These are phyloP conservation scores for Chytriomyces sp. DNA, from an alignment of 192 early-diverging fungal species.

Conservation along the genomic window DNA sequence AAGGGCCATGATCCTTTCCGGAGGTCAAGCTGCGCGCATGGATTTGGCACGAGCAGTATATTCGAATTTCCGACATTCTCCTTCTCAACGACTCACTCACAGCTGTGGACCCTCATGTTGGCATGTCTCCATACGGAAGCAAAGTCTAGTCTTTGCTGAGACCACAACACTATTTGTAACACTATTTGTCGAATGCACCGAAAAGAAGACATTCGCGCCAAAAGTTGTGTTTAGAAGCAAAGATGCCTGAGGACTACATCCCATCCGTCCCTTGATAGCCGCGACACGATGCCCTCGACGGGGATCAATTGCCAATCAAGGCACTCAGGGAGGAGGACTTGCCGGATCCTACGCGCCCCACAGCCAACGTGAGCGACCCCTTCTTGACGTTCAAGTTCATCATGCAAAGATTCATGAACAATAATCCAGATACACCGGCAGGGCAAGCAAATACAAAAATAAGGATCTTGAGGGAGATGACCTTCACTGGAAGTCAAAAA, in stretches of 20 bases:
- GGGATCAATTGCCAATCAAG: constrained; percentile 76
- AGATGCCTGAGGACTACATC: constrained; percentile 32
- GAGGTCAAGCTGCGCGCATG: constrained; percentile 75
- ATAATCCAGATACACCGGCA: background rate
- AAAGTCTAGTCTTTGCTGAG: constrained; percentile 37
- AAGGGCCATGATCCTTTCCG: constrained; percentile 44
- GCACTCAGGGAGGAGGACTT: constrained; percentile 67
- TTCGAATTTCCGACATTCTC: no score
- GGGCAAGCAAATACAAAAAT: background rate
- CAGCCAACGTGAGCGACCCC: constrained; percentile 73
- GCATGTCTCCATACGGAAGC: constrained; percentile 34
- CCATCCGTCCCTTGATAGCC: constrained; percentile 49
- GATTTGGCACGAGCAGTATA: constrained; percentile 81
- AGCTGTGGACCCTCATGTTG: no score
- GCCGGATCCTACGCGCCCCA: constrained; percentile 76
- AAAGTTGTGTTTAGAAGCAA: constrained; percentile 53
- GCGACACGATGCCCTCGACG: constrained; percentile 57
- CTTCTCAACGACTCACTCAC: no score
- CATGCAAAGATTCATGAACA: background rate
- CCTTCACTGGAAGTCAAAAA: background rate
- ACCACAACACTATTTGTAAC: constrained; percentile 17
- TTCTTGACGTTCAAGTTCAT: constrained; percentile 52
- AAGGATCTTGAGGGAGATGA: background rate
- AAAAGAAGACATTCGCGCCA: constrained; percentile 71
- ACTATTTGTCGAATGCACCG: constrained; percentile 16